These are phyloP conservation scores for Rhinocladiella similis DNA, from an alignment of 2,329 filamentous ascomycete species.

Conservation along the genomic window DNA sequence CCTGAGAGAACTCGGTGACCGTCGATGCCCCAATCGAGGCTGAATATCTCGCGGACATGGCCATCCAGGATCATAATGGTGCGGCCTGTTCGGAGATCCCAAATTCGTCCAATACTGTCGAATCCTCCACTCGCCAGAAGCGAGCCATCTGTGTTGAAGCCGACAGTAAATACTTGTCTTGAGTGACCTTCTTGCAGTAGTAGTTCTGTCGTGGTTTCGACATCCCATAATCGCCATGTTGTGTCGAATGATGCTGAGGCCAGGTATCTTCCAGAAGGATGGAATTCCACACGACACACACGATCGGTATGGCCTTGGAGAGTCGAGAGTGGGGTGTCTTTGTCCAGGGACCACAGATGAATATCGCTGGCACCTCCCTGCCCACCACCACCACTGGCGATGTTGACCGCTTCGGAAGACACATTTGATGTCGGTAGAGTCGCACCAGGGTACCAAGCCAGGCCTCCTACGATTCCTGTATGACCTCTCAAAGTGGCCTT, in stretches of 20 bases:
- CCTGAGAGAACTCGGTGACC: constrained; percentile 91
- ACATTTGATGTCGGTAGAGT: constrained; percentile 71
- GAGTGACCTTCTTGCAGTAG: constrained; percentile 93
- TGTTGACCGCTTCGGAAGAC: constrained; percentile 72
- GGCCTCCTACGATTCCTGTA: constrained; percentile 82
- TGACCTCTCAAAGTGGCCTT: constrained; percentile 78
- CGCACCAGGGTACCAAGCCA: constrained; percentile 85
- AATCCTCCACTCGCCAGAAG: constrained; percentile 88
- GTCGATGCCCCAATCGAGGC: constrained; percentile 87
- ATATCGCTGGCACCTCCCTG: constrained; percentile 79
- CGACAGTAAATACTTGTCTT: constrained; percentile 84
- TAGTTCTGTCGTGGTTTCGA: constrained; percentile 79
- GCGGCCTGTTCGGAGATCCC: constrained; percentile 88
- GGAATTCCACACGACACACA: constrained; percentile 90
- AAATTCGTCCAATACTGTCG: constrained; percentile 91
- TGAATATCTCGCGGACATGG: constrained; percentile 91
- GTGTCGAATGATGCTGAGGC: constrained; percentile 95
- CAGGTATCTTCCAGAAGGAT: constrained; percentile 84
- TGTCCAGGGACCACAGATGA: constrained; percentile 83
- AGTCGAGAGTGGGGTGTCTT: constrained; percentile 81
- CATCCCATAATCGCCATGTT: constrained; percentile 95
- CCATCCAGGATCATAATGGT: constrained; percentile 95
- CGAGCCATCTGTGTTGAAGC: constrained; percentile 89
- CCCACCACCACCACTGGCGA: constrained; percentile 68
- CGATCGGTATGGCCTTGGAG: constrained; percentile 81